Percentiles rank a stretch among this genome's conserved stretches.
Evolutionary conservation across 2,329 filamentous ascomycete genomes (phyloP).

Genomic region (Emergomyces orientalis): DNA sequence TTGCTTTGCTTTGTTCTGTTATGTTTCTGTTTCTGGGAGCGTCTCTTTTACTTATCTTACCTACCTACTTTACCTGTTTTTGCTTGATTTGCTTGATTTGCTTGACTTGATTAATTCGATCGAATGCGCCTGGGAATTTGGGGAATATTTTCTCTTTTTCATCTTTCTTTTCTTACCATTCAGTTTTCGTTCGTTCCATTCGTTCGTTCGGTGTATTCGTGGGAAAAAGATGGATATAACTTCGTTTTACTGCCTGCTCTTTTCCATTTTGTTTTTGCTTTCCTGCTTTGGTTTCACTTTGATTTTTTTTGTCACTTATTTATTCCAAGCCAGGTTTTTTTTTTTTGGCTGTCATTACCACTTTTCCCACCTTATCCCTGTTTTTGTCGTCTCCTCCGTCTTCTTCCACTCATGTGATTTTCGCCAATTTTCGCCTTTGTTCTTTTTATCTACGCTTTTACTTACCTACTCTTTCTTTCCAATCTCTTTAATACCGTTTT

Average conservation of each 20-base stretch:
- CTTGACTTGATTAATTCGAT: neutral
- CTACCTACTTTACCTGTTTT: neutral
- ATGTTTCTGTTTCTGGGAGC: neutral
- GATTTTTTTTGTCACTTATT: neutral
- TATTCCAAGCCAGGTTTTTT: too few species aligned
- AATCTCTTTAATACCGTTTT: neutral
- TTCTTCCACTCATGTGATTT: neutral
- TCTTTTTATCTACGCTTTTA: too few species aligned
- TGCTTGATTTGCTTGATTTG: neutral
- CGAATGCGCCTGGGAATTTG: neutral
- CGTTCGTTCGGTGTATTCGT: neutral
- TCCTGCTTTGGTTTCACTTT: neutral
- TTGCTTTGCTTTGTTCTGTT: neutral
- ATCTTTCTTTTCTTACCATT: neutral
- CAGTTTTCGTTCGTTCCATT: too few species aligned
- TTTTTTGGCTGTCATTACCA: too few species aligned
- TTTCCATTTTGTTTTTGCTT: neutral
- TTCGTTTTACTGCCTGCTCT: neutral
- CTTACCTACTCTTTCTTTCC: neutral
- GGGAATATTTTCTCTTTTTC: neutral
- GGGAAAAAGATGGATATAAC: too few species aligned
- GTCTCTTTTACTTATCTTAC: neutral
- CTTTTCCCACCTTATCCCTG: too few species aligned
- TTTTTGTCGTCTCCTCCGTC: neutral
- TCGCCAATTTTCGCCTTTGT: too few species aligned